phyloP scores from a whole-genome alignment of 2,329 filamentous ascomycete genomes.

The Gyromitra esculenta region DNA sequence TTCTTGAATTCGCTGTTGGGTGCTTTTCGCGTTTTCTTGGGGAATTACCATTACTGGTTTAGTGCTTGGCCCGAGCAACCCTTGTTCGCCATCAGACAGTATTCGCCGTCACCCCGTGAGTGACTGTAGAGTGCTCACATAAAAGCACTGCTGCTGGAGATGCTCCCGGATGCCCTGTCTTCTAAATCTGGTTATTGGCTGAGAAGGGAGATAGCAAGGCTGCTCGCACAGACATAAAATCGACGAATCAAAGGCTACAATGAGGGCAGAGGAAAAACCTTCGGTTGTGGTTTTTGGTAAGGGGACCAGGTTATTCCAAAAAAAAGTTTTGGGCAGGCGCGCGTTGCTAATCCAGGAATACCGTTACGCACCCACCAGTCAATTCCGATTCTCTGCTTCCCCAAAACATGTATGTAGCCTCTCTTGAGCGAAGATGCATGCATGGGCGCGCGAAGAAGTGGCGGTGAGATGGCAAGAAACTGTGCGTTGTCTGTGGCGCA shows the following conservation, averaged over 20 bases:
- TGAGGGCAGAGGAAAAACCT: constrained; percentile 6
- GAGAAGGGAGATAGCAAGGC: not conserved
- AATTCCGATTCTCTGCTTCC: constrained; percentile 37
- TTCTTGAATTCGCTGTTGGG: too few relatives aligned
- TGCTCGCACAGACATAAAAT: constrained; percentile 16
- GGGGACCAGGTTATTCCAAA: constrained; percentile 2
- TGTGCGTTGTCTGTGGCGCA: constrained; percentile 54
- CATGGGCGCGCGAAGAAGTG: constrained; percentile 42
- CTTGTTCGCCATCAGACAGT: too few relatives aligned
- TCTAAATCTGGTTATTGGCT: constrained; percentile 36
- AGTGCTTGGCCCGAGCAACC: too few relatives aligned
- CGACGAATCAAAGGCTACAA: constrained; percentile 15
- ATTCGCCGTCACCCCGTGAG: too few relatives aligned
- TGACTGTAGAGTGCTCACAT: constrained; percentile 27
- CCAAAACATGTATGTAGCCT: constrained; percentile 36
- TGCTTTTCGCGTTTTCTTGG: too few relatives aligned
- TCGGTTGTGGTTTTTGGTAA: constrained; percentile 16
- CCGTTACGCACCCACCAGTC: constrained; percentile 30
- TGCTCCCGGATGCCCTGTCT: constrained; percentile 17
- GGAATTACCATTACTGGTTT: too few relatives aligned
- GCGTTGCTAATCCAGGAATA: constrained; percentile 35
- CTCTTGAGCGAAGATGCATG: constrained; percentile 36
- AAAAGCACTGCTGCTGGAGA: constrained; percentile 25
- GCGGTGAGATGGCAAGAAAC: constrained; percentile 51
- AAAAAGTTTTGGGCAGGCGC: constrained; percentile 9